A percentile compares a stretch with the other conserved stretches of the same genome.
These are phyloP conservation scores for Xylaria sp. DNA, from an alignment of 495 filamentous ascomycete genomes.

Conservation along the genomic window DNA sequence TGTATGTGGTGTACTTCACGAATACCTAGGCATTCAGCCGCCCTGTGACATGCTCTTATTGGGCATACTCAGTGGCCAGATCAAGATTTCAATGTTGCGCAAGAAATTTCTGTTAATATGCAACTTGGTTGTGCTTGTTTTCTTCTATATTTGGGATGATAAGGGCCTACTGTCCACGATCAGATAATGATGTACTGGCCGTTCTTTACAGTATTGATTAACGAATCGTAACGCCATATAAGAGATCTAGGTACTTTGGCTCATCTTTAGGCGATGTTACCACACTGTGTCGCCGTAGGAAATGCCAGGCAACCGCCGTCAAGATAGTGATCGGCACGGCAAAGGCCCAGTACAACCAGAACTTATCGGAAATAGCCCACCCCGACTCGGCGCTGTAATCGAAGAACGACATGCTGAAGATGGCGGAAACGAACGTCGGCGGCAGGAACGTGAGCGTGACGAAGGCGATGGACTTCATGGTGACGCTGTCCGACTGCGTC, in stretches of 20 bases:
- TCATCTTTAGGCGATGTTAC: background rate
- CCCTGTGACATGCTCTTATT: background rate
- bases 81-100: no score
- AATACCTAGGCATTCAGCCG: background rate
- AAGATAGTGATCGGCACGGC: constrained; percentile 33
- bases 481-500: constrained; percentile 45
- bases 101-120: background rate
- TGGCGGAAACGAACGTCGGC: constrained; percentile 42
- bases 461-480: constrained; percentile 46
- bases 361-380: constrained; percentile 40
- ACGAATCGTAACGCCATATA: background rate
- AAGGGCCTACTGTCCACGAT: background rate
- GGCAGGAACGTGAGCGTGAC: constrained; percentile 45
- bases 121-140: background rate
- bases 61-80: no score
- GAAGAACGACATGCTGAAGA: constrained; percentile 45
- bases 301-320: constrained; percentile 31
- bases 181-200: background rate
- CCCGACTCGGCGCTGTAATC: constrained; percentile 32
- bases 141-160: background rate
- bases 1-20: background rate
- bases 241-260: background rate
- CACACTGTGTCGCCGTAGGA: background rate
- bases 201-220: background rate
- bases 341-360: constrained; percentile 47